These are phyloP conservation scores for Onygena corvina DNA, from an alignment of 2,329 filamentous ascomycete species.

Conservation along the genomic window DNA sequence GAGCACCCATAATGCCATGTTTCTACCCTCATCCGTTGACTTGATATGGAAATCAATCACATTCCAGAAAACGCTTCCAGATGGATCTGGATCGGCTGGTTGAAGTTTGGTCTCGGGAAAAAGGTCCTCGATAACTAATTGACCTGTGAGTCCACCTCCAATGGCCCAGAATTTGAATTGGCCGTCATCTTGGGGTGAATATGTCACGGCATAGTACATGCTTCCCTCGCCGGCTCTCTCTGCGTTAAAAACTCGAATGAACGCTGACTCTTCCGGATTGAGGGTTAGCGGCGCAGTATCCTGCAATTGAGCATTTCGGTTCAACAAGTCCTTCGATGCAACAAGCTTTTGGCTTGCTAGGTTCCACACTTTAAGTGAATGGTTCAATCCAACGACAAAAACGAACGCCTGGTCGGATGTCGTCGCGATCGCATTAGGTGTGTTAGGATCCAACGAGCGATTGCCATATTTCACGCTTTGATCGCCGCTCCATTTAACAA, in stretches of 20 bases:
- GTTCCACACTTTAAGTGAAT: slow-evolving; percentile 83
- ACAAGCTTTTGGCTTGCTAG: slow-evolving; percentile 66
- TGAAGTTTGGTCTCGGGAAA: slow-evolving; percentile 53
- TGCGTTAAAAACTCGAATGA: slow-evolving; percentile 59
- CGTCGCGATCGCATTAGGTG: slow-evolving; percentile 34
- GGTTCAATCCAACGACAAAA: slow-evolving; percentile 79
- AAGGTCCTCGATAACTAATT: slow-evolving; percentile 55
- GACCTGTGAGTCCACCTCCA: slow-evolving; percentile 47
- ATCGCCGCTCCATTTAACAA: slow-evolving; percentile 35
- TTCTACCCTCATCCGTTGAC: slow-evolving; percentile 41
- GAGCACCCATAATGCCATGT: slow-evolving; percentile 57
- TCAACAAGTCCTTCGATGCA: slow-evolving; percentile 64
- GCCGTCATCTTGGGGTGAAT: slow-evolving; percentile 73
- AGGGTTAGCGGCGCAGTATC: slow-evolving; percentile 64
- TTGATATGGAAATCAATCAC: slow-evolving; percentile 62
- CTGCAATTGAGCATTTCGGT: slow-evolving; percentile 52
- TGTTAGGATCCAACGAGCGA: slow-evolving; percentile 32
- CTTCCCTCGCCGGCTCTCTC: slow-evolving; percentile 37
- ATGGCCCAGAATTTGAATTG: slow-evolving; percentile 92
- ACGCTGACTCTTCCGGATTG: slow-evolving; percentile 63
- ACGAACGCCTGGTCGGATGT: slow-evolving; percentile 40
- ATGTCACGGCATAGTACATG: slow-evolving; percentile 59
- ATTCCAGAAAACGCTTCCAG: slow-evolving; percentile 65
- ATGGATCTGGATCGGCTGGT: slow-evolving; percentile 50
- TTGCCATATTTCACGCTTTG: slow-evolving; percentile 34